Conservation (phyloP, 306 rosid genomes). For the Prunus salicina region DNA sequence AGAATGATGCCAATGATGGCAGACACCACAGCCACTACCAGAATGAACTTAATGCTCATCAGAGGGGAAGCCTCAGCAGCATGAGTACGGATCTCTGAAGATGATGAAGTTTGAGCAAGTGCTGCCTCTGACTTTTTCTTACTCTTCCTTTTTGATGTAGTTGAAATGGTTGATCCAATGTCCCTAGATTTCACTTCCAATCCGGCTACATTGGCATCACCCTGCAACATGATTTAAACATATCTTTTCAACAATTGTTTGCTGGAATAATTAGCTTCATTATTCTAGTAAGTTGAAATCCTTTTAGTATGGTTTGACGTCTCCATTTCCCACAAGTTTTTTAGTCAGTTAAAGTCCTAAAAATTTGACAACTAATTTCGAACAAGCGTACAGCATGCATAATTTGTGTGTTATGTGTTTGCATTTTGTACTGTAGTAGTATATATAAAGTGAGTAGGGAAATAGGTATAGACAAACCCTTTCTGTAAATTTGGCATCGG, state of each 20-base stretch:
- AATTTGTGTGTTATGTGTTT: not conserved
- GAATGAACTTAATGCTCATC: slow-evolving; percentile 49
- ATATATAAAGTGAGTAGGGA: not conserved
- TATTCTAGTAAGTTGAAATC: not conserved
- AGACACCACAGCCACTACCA: slow-evolving; percentile 76
- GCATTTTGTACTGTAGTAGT: not conserved
- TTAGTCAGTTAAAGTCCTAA: not conserved
- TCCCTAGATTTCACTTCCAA: slow-evolving; percentile 78
- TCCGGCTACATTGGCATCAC: slow-evolving; percentile 39
- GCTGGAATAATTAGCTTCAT: not conserved
- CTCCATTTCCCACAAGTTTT: not conserved
- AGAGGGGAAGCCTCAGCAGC: slow-evolving; percentile 47
- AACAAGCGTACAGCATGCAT: not conserved
- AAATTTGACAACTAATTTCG: not conserved
- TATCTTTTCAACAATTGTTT: not conserved
- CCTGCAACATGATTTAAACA: slow-evolving; percentile 44
- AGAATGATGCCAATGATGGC: slow-evolving; percentile 72
- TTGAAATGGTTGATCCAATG: slow-evolving; percentile 59
- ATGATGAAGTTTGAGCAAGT: slow-evolving; percentile 49
- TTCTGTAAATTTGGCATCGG: slow-evolving; percentile 38
- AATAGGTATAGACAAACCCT: slow-evolving; percentile 42
- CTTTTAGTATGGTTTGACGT: not conserved
- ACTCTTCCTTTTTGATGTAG: slow-evolving; percentile 70
- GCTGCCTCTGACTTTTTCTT: slow-evolving; percentile 75
- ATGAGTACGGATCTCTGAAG: slow-evolving; percentile 38